Evolutionary conservation across 176 grass and related monocot genomes (phyloP), one percentile per base, ranked within the genome.

Genomic region (Tillandsia fasciculata): DNA sequence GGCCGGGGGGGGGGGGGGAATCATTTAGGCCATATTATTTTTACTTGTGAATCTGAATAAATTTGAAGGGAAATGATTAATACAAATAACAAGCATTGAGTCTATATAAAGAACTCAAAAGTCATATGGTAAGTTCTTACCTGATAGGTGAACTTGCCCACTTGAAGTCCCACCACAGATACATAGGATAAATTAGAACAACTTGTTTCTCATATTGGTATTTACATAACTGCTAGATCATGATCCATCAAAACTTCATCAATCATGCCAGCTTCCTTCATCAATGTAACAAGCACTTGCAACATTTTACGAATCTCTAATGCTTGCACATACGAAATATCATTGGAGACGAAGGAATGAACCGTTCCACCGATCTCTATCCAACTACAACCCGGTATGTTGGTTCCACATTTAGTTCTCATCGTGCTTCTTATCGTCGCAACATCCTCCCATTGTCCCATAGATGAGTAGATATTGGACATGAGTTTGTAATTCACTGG

Each of bases 331-430:
- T 82, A 70, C 6, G 54, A 64, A 12, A 59, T 70, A 74, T 87
- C 84, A 79, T 77, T 75, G 67, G 88, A 91, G 29, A 91, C 81
- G 79, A 91, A 91, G 54, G 78, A 77, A 49, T 52, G 72, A 71
- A 87, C 81, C 9, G 9, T 71, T 53, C 84, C 84, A 68, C 75
- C 75, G 58, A 77, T 52, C 67, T 87, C 88, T 77, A 84, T 87
- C 88, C 88, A 91, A 64, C 84, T 91, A 79, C 72, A 87, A 13
- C 84, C 88, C n/a, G 81, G 76, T 26, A 91, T 75, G 76, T 91
- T 87, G 65, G 24, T 74, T 33, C 73, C 63, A 12, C 81, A 84
- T 7, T 48, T 71, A 18, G 52, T 70, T 70, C 75, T 87, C 88
- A 91, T 91, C 67, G 64, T 48, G 28, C 74, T 63, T 69, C 84